Conservation (phyloP, 441 rosid genomes). For the Corymbia calophylla region DNA sequence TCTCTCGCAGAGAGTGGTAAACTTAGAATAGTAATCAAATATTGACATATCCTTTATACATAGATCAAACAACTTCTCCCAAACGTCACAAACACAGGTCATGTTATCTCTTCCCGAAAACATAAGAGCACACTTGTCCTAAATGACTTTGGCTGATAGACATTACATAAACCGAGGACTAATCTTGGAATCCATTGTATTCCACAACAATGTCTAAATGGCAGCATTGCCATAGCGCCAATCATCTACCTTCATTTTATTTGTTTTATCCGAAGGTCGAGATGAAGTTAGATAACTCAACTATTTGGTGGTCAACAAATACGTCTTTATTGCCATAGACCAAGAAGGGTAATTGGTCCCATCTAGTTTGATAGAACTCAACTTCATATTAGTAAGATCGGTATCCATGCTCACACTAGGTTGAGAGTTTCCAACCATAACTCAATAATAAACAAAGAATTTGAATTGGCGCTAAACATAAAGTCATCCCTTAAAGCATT, state of each 20-base stretch:
- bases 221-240: neutral
- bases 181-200: neutral
- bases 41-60: neutral
- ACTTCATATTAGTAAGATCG: neutral
- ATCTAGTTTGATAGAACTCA: neutral
- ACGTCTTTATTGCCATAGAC: neutral
- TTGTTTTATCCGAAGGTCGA: neutral
- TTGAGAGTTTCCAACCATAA: neutral
- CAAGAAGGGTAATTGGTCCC: neutral
- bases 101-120: neutral
- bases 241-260: neutral
- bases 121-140: neutral
- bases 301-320: neutral
- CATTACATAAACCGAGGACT: neutral
- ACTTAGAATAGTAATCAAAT: neutral
- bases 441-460: neutral
- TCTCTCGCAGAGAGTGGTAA: neutral
- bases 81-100: neutral
- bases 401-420: neutral
- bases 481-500: neutral
- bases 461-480: neutral
- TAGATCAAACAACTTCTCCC: neutral
- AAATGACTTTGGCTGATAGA: neutral
- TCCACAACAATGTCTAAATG: neutral
- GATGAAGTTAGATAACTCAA: neutral